Percentiles rank a stretch among this genome's conserved stretches.
phyloP scores from a whole-genome alignment of 768 basidiomycete species.

The Filobasidium wieringae region DNA sequence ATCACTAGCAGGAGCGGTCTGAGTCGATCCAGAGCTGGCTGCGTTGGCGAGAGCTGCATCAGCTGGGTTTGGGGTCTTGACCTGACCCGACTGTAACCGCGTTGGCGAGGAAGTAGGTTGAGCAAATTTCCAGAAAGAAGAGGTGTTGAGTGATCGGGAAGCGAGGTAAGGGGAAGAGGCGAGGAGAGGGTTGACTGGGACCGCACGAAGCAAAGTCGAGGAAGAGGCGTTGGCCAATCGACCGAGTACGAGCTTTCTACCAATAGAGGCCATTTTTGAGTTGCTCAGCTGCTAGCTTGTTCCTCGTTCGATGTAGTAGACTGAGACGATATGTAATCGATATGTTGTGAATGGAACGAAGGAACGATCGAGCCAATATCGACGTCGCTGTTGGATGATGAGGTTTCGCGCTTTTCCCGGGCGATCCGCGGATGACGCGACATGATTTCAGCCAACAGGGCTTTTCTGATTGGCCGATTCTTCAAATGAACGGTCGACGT shows the following conservation, averaged over 20 bases:
- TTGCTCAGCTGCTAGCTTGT: too few species aligned
- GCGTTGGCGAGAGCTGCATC: constrained; percentile 15
- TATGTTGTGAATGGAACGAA: too few species aligned
- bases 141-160: background rate
- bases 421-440: too few species aligned
- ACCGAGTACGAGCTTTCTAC: background rate
- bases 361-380: too few species aligned
- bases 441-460: too few species aligned
- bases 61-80: constrained; percentile 25
- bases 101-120: constrained; percentile 23
- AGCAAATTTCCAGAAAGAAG: constrained; percentile 19
- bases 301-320: too few species aligned
- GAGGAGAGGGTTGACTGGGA: background rate
- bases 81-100: constrained; percentile 21
- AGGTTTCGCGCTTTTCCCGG: too few species aligned
- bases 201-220: background rate
- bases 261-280: background rate
- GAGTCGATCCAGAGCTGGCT: constrained; percentile 15
- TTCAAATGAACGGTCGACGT: too few species aligned
- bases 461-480: too few species aligned
- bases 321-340: too few species aligned
- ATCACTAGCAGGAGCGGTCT: constrained; percentile 8
- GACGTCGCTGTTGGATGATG: too few species aligned
- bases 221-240: constrained; percentile 1
- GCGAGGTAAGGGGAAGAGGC: background rate